These are phyloP conservation scores for Myriosclerotinia scirpicola DNA, from an alignment of 2,329 filamentous ascomycete genomes.

Conservation along the genomic window DNA sequence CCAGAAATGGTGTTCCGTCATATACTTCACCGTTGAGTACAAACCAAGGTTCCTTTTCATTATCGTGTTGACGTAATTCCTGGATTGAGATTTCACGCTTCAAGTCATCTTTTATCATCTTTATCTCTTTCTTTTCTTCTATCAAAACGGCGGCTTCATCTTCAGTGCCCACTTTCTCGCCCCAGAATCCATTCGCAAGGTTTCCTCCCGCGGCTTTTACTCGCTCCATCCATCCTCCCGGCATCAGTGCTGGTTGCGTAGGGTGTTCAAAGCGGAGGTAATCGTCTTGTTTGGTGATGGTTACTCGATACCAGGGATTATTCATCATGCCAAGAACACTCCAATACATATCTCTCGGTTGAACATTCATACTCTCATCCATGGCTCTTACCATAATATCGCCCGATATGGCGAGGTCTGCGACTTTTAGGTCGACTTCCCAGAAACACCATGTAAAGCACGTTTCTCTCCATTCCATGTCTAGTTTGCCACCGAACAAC, in stretches of 20 bases:
- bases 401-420: slow-evolving; percentile 60
- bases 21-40: slow-evolving; percentile 87
- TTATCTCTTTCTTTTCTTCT: slow-evolving; percentile 63
- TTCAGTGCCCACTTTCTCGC: slow-evolving; percentile 63
- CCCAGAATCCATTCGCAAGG: slow-evolving; percentile 80
- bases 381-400: slow-evolving; percentile 83
- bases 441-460: slow-evolving; percentile 95
- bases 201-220: slow-evolving; percentile 82
- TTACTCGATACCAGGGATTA: slow-evolving; percentile 87
- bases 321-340: slow-evolving; percentile 97
- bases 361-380: slow-evolving; percentile 85
- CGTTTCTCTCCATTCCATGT: slow-evolving; percentile 78
- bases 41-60: slow-evolving; percentile 74
- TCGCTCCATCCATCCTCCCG: slow-evolving; percentile 90
- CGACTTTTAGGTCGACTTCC: slow-evolving; percentile 66
- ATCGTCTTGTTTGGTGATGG: slow-evolving; percentile 67
- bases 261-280: slow-evolving; percentile 81
- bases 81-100: slow-evolving; percentile 64
- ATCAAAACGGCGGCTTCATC: slow-evolving; percentile 47
- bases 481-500: slow-evolving; percentile 75
- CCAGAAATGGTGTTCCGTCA: slow-evolving; percentile 76
- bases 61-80: slow-evolving; percentile 69
- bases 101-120: slow-evolving; percentile 71
- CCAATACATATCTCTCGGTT: slow-evolving; percentile 96
- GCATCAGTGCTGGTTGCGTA: slow-evolving; percentile 73